Evolutionary conservation across 495 filamentous ascomycete genomes (phyloP).

Genomic region (Lentithecium fluviatile): DNA sequence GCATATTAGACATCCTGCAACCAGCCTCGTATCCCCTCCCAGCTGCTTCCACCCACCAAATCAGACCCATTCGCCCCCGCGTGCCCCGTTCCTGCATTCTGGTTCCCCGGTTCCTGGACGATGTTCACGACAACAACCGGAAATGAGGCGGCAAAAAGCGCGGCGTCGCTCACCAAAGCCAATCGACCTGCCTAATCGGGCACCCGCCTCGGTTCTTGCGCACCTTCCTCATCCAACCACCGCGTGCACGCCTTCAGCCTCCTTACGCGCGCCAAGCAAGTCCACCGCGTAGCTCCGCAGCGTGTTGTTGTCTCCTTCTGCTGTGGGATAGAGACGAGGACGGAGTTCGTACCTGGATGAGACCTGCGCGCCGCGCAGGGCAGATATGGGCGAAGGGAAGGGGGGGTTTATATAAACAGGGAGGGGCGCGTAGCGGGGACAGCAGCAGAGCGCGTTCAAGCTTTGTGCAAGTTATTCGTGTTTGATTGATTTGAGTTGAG

Average conservation of each 20-base stretch:
- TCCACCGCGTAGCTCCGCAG: not conserved
- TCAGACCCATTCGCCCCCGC: no score
- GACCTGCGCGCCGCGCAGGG: no score
- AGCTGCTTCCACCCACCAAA: no score
- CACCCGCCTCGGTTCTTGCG: not conserved
- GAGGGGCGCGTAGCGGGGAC: no score
- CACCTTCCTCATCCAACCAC: not conserved
- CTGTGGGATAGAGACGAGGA: no score
- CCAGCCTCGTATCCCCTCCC: no score
- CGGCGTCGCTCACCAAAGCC: not conserved
- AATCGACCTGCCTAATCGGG: not conserved
- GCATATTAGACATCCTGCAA: no score
- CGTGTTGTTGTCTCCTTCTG: not conserved
- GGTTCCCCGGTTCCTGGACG: not conserved
- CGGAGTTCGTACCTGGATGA: no score
- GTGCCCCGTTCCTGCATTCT: not conserved
- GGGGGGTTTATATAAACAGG: no score
- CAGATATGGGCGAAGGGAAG: no score
- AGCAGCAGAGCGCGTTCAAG: no score
- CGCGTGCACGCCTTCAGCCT: not conserved
- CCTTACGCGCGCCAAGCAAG: not conserved
- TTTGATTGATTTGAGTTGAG: not conserved
- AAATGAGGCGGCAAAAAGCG: no score
- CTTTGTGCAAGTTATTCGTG: not conserved
- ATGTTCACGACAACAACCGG: not conserved